Percentiles rank a stretch among this genome's conserved stretches.
Evolutionary conservation across 495 filamentous ascomycete genomes (phyloP).

Genomic region (Xylaria intraflava): DNA sequence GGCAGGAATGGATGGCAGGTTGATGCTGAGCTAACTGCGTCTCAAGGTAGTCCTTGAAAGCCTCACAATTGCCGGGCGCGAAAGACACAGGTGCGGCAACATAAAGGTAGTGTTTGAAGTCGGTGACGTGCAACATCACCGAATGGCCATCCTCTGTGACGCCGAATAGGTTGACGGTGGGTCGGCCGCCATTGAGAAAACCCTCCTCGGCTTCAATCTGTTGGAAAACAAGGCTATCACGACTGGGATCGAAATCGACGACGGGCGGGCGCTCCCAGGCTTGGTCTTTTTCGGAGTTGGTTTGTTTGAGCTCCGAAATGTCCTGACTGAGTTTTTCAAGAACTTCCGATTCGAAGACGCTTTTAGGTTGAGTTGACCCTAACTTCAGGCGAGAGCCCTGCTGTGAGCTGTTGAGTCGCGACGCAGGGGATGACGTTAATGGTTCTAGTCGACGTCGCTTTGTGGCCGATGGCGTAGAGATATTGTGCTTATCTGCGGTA

Average conservation of each 20-base stretch:
- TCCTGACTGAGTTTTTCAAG: conserved; percentile 93
- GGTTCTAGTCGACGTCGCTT: conserved; percentile 79
- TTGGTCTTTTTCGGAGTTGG: conserved; percentile 88
- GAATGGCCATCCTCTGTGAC: conserved; percentile 96
- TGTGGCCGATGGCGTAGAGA: conserved; percentile 28
- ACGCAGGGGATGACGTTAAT: conserved; percentile 43
- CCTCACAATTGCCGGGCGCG: conserved; percentile 62
- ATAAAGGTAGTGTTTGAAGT: conserved; percentile 95
- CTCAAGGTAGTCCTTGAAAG: conserved; percentile 73
- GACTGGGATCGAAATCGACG: conserved; percentile 62
- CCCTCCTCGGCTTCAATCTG: conserved; percentile 95
- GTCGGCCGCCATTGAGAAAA: conserved; percentile 59
- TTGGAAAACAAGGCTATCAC: conserved; percentile 76
- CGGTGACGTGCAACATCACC: conserved; percentile 88
- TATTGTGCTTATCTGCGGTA: conserved; percentile 44
- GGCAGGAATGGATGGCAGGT: conserved; percentile 56
- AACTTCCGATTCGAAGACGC: conserved; percentile 87
- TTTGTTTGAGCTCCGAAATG: conserved; percentile 72
- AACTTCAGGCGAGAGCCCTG: conserved; percentile 53
- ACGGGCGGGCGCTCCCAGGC: conserved; percentile 80
- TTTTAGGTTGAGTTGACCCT: conserved; percentile 78
- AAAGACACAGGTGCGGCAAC: conserved; percentile 83
- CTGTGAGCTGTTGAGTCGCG: conserved; percentile 53
- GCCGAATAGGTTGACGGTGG: conserved; percentile 83
- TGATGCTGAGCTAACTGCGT: conserved; percentile 57